These are phyloP conservation scores for Emmonsia crescens DNA, from an alignment of 2,329 filamentous ascomycete species.

Conservation along the genomic window DNA sequence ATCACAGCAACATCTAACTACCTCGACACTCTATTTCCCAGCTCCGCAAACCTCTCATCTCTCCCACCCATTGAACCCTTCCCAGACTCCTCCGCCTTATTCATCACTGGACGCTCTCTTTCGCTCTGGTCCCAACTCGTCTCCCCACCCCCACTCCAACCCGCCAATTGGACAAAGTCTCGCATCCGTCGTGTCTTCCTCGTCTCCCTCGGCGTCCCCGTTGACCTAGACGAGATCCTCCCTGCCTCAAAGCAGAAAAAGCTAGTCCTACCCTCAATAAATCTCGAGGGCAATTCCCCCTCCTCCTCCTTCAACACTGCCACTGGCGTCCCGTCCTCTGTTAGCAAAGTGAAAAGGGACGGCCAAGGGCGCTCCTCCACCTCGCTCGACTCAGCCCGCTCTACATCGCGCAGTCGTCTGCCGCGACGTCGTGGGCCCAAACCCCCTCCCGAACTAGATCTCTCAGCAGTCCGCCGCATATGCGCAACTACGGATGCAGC, in stretches of 20 bases:
- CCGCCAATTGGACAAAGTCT: conserved; percentile 95
- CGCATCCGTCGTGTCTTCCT: conserved; percentile 90
- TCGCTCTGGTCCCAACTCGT: conserved; percentile 96
- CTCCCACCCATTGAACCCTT: conserved; percentile 31
- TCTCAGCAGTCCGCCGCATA: conserved; percentile 64
- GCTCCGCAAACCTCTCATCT: conserved; percentile 26
- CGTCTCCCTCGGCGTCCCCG: conserved; percentile 87
- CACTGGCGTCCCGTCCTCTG: conserved; percentile 19
- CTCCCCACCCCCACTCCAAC: conserved; percentile 84
- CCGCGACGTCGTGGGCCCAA: conserved; percentile 42
- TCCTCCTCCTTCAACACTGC: conserved; percentile 33
- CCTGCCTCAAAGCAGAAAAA: conserved; percentile 98
- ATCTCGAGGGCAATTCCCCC: conserved; percentile 44
- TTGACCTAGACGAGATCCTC: conserved; percentile 93
- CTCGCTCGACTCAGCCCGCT: conserved; percentile 18
- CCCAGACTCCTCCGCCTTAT: conserved; percentile 45
- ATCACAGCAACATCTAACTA: conserved; percentile 27
- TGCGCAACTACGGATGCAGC: conserved; percentile 80
- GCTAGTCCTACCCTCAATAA: conserved; percentile 76
- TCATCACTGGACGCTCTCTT: conserved; percentile 74
- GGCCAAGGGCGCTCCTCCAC: conserved; percentile 14
- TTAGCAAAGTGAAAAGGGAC: conserved; percentile 10
- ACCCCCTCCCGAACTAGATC: conserved; percentile 64
- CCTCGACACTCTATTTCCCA: conserved; percentile 37
- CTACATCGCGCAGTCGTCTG: conserved; percentile 19